Base-by-base conservation (phyloP, 2,329 filamentous ascomycete genomes). In the Amesomyces nigricolor region DNA sequence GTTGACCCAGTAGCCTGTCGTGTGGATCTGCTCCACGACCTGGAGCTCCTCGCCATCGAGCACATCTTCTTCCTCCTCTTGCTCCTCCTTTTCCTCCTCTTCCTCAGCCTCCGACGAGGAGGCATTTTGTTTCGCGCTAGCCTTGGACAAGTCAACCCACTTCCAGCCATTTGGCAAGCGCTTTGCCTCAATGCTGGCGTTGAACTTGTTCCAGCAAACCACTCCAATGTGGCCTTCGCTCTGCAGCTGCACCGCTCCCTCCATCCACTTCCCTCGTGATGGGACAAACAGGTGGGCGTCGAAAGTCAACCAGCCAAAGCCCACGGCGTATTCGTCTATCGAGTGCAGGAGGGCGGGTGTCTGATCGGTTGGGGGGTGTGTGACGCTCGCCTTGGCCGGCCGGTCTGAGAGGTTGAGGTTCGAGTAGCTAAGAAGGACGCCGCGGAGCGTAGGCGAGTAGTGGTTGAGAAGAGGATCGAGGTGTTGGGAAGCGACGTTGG, bases 151-250 rank as follows among this genome's bases (percentile, higher is more conserved):
- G 10, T 84, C 81, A 14, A 89, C 78, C 87, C 90, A 97, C 58
- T 76, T 83, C 94, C 92, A 99, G 22, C 81, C 79, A 13, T 74
- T 71, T 0, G 94, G 94, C 14, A 99, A 75, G 37, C 89, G 79
- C 58, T 81, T 82, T 19, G 86, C 79, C 64, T 92, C 87, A 57
- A 99, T 88, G 43, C 87, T 89, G 1, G 92, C 89, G 63, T 94
- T 95, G 78, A 97, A 97, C 62, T 90, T 83, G 70, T 92, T 92
- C 73, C 90, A 91, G 69, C 90, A 94, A 10, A 95, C 83, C 2
- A 96, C 81, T 17, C 92, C 91, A 6, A 99, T 79, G 67, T 96
- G 90, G 6, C 89, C 90, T 63, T 94, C 89, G 47, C 87, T 92
- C 68, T 95, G 89, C 30, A 96, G 77, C 65, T 92, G 94, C 54